Conservation (phyloP, 768 basidiomycete genomes). For the Pulveroboletus sp. region DNA sequence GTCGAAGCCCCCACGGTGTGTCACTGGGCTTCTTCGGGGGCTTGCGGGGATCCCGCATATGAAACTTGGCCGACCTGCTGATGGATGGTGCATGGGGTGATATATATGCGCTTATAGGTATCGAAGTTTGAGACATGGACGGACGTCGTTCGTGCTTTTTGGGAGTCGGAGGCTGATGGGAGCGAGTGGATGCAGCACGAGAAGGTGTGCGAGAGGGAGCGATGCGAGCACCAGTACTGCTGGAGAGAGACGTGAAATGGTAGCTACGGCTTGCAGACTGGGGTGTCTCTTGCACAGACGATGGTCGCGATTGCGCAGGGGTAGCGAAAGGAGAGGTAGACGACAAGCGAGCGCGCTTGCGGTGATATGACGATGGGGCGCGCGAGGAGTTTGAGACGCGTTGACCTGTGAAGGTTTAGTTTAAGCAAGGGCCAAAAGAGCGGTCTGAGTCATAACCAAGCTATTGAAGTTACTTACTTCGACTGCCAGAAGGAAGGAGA, state of each 20-base stretch:
- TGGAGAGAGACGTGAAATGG: conserved; percentile 32
- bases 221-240: conserved; percentile 28
- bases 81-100: conserved; percentile 77
- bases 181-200: conserved; percentile 34
- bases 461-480: conserved; percentile 42
- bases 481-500: conserved; percentile 48
- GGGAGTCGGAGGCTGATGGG: conserved; percentile 26
- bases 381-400: conserved; percentile 51
- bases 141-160: conserved; percentile 36
- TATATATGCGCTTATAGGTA: conserved; percentile 73
- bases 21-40: conserved; percentile 49
- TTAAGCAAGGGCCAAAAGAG: conserved; percentile 24
- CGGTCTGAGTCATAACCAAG: conserved; percentile 17
- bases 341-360: conserved; percentile 65
- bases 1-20: conserved; percentile 60
- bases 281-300: conserved; percentile 28
- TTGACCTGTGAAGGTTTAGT: conserved; percentile 38
- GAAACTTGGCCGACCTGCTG: conserved; percentile 52
- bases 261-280: conserved; percentile 12
- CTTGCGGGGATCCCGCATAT: conserved; percentile 77
- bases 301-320: conserved; percentile 28
- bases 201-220: conserved; percentile 32
- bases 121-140: conserved; percentile 67
- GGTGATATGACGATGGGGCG: conserved; percentile 69
- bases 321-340: conserved; percentile 32